These are phyloP conservation scores for Lyophyllum decastes DNA, from an alignment of 768 basidiomycete genomes.

Conservation along the genomic window DNA sequence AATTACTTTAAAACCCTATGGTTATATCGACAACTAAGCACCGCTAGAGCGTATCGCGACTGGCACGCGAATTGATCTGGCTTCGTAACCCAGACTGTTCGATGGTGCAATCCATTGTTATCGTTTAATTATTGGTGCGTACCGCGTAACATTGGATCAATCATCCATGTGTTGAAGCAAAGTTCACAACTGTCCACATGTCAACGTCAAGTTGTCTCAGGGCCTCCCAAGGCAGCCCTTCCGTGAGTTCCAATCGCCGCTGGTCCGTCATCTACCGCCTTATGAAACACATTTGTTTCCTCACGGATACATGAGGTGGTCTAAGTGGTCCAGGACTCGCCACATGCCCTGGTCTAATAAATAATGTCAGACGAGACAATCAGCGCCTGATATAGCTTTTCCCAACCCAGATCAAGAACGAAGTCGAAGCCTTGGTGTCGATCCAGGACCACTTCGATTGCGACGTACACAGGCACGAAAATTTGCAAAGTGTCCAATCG, in stretches of 20 bases:
- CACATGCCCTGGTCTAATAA: background rate
- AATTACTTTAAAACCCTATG: background rate
- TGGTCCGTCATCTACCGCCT: background rate
- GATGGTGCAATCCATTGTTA: no score
- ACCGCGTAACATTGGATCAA: no score
- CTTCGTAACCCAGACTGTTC: no score
- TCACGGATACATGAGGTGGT: background rate
- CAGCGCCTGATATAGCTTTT: background rate
- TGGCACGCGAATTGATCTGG: background rate
- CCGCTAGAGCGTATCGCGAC: no score
- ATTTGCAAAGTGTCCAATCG: constrained; percentile 4
- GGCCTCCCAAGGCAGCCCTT: background rate
- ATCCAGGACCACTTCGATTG: constrained; percentile 6
- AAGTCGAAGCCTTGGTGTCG: constrained; percentile 5
- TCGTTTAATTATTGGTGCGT: no score
- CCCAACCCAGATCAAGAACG: background rate
- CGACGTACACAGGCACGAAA: background rate
- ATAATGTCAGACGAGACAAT: background rate
- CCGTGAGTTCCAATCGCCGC: background rate
- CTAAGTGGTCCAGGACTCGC: background rate
- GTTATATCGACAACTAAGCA: no score
- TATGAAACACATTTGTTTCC: background rate
- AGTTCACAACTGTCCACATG: constrained; percentile 2
- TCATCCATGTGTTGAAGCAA: background rate
- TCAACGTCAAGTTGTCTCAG: background rate